Base-by-base conservation (phyloP, 2,329 filamentous ascomycete genomes). In the Ceratocystis harringtonii region DNA sequence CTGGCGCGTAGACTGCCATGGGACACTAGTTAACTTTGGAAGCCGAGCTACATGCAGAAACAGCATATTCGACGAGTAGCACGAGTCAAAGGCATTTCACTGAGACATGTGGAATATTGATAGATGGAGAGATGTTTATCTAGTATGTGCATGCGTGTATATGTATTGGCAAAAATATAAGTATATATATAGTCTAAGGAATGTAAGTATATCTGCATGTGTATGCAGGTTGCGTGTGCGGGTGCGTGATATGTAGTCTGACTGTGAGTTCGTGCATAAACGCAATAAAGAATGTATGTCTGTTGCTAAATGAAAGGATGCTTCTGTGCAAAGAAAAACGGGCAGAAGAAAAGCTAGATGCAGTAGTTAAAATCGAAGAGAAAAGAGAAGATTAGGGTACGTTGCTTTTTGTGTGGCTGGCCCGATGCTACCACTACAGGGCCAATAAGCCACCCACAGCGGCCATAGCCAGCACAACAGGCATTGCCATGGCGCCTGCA, bases 381-480 rank as follows among this genome's bases (percentile, higher is more conserved):
- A 57, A 57, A 19, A 52, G 19, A 52, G 15, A 25, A 52, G 45
- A 58, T 32, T 30, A 36, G 12, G 12, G 7, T 7, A n/a, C 36
- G 12, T 58, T 58, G 52, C 52, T 58, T 58, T 58, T 58, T 58
- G 52, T 32, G 52, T 58, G 36, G 36, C 36, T 41, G 36, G 8
- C 36, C 10, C 36, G 36, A 41, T 41, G 36, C 36, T 41, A 41
- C 36, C 36, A 55, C 44, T 61, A 19, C 17, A 61, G 19, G 41
- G 58, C 50, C 64, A 69, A 61, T 1, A 68, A 50, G 63, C 67
- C 72, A 22, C 70, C 72, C 1, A 72, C 68, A 8, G 70, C 70
- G 10, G 71, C 72, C 36, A 69, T 41, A n/a, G 68, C 36, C 1
- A 66, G 66, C 15, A 66, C 22, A 36, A 25, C 61, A 32, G 48